These are phyloP conservation scores for Brasilioporus rufonigricans DNA, from an alignment of 768 basidiomycete genomes.

Conservation along the genomic window DNA sequence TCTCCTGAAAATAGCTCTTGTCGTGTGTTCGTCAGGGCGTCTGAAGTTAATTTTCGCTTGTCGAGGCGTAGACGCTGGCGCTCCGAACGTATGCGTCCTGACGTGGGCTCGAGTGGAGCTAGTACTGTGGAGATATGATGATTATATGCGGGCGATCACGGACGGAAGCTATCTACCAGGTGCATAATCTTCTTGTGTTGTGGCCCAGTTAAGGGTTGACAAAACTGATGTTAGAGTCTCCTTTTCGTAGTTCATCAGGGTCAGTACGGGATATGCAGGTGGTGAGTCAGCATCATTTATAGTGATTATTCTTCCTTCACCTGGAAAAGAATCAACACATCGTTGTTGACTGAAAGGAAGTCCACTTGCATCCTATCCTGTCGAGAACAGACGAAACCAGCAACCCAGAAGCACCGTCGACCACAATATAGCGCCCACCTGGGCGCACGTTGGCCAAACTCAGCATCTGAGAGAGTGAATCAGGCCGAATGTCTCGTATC, in stretches of 20 bases:
- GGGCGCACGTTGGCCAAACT: slow-evolving; percentile 80
- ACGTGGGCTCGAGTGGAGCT: slow-evolving; percentile 55
- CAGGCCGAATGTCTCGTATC: slow-evolving; percentile 81
- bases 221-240: slow-evolving; percentile 52
- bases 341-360: neutral
- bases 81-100: slow-evolving; percentile 64
- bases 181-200: slow-evolving; percentile 72
- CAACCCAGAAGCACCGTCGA: slow-evolving; percentile 91
- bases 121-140: slow-evolving; percentile 41
- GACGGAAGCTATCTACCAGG: slow-evolving; percentile 45
- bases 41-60: slow-evolving; percentile 73
- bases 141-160: neutral
- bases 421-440: slow-evolving; percentile 82
- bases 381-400: slow-evolving; percentile 83
- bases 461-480: slow-evolving; percentile 87
- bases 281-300: slow-evolving; percentile 91
- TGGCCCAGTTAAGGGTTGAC: slow-evolving; percentile 86
- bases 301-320: slow-evolving; percentile 75
- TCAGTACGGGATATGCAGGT: slow-evolving; percentile 82
- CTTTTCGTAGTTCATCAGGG: slow-evolving; percentile 81
- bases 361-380: slow-evolving; percentile 70
- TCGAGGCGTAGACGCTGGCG: slow-evolving; percentile 67
- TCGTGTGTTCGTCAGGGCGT: slow-evolving; percentile 58
- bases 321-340: slow-evolving; percentile 36
- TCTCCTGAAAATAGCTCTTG: slow-evolving; percentile 83